Percentiles rank a stretch among this genome's conserved stretches.
Conservation (phyloP, 1,284 basidiomycete genomes). For the Pyrrhoderma noxium region DNA sequence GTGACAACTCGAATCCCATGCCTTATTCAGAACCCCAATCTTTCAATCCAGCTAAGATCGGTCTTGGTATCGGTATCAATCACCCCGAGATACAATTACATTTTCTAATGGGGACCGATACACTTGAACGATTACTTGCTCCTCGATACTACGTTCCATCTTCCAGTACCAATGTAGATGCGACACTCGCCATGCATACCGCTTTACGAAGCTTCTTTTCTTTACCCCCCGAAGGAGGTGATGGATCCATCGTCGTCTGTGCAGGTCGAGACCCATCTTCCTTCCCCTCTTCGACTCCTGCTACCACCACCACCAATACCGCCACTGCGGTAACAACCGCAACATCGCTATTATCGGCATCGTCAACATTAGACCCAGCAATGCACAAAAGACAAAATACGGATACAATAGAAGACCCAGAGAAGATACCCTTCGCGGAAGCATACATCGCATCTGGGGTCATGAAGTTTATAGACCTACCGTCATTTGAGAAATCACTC, state of each 20-base stretch:
- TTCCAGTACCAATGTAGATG: background rate
- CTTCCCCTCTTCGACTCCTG: conserved; percentile 13
- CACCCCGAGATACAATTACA: conserved; percentile 37
- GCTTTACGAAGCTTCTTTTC: conserved; percentile 61
- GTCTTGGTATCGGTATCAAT: background rate
- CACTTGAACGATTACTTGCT: conserved; percentile 78
- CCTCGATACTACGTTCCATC: conserved; percentile 63
- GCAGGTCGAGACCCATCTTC: conserved; percentile 43
- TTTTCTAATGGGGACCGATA: conserved; percentile 84
- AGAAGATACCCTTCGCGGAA: conserved; percentile 28
- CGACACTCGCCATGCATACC: conserved; percentile 41
- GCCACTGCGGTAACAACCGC: background rate
- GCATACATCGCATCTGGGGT: conserved; percentile 47
- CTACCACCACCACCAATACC: background rate
- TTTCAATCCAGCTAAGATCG: too few relatives aligned
- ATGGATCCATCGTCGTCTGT: conserved; percentile 67
- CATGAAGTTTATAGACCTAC: conserved; percentile 56
- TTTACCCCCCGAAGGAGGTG: conserved; percentile 38
- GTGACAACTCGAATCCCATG: too few relatives aligned
- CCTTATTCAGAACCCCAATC: too few relatives aligned
- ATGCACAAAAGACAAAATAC: conserved; percentile 28
- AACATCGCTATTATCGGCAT: conserved; percentile 8
- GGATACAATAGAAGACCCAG: too few relatives aligned
- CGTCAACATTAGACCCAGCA: conserved; percentile 24
- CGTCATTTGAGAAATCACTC: conserved; percentile 45